Evolutionary conservation across 2,329 filamentous ascomycete species (phyloP).

Genomic region (Trichoderma arundinaceum): DNA sequence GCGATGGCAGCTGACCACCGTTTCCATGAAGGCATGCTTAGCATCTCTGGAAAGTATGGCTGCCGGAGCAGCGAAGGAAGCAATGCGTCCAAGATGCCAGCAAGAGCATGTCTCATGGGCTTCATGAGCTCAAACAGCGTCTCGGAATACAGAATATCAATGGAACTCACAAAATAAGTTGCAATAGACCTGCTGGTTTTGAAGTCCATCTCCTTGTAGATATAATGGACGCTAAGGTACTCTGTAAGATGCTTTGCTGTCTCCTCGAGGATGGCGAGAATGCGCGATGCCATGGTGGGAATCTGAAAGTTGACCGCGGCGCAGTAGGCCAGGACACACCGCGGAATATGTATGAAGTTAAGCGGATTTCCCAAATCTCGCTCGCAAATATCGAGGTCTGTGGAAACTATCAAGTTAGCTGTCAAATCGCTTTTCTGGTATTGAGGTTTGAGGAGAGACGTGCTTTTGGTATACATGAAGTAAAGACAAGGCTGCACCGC

Average conservation of each 20-base stretch:
- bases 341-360: constrained; percentile 41
- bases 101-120: constrained; percentile 44
- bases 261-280: constrained; percentile 40
- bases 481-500: constrained; percentile 42
- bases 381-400: constrained; percentile 42
- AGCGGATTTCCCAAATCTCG: constrained; percentile 36
- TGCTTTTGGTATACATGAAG: constrained; percentile 47
- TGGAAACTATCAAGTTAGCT: neutral
- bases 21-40: constrained; percentile 39
- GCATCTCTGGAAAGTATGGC: constrained; percentile 36
- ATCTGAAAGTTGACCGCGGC: constrained; percentile 42
- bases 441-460: constrained; percentile 27
- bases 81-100: constrained; percentile 40
- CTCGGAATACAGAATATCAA: constrained; percentile 41
- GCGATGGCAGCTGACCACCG: constrained; percentile 37
- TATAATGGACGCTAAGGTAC: constrained; percentile 34
- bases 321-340: constrained; percentile 44
- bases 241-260: constrained; percentile 38
- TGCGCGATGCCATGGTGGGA: constrained; percentile 38
- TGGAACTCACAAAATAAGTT: constrained; percentile 40
- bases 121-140: constrained; percentile 38
- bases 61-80: constrained; percentile 39
- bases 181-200: constrained; percentile 36
- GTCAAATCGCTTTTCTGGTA: neutral
- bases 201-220: constrained; percentile 33